Evolutionary conservation across 2,329 filamentous ascomycete genomes (phyloP), one percentile per base, ranked within the genome.

Genomic region (Curvularia verruculosa): DNA sequence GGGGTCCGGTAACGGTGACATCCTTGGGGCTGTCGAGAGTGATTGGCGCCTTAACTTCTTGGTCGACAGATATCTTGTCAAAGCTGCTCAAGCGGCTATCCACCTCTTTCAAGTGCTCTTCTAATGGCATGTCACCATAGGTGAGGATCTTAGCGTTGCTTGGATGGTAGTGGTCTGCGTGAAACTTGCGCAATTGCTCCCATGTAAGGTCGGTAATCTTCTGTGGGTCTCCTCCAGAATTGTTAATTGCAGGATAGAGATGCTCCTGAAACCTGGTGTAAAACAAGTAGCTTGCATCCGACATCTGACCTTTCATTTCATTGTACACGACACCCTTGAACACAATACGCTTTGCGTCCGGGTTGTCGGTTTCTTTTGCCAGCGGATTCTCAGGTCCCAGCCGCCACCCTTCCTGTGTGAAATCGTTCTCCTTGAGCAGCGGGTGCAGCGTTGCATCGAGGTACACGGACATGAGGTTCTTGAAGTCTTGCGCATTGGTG

Each of bases 231-330:
- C 95, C 95, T 31, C 95, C 95, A 1, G 94, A 98, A 79, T 99
- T 98, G 79, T 99, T 90, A 75, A 99, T 89, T 36, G 89, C 89
- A 0, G 95, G 95, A 73, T 96, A 95, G 52, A 99, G 91, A 74
- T 95, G 89, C 68, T 98, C 92, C 73, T 96, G 92, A 77, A 96
- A 99, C 51, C 89, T 86, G 65, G 97, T 96, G 76, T 97, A 98
- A 81, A 91, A 99, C 0, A 98, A 82, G 70, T 99, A 99, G 65
- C 92, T 92, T 6, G 94, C 92, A 75, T 99, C 95, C 2, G 95
- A 98, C 88, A 98, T 96, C 73, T 97, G 93, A 0, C 95, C 95
- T 79, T 99, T 99, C 95, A 99, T 99, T 80, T 99, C 95, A 71
- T 99, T 99, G 80, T 98, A 98, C 0, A 98, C 94, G 1, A 98